Percentiles rank a stretch among this genome's conserved stretches.
Conservation (phyloP, 2,329 filamentous ascomycete species). For the Fusarium sp. region DNA sequence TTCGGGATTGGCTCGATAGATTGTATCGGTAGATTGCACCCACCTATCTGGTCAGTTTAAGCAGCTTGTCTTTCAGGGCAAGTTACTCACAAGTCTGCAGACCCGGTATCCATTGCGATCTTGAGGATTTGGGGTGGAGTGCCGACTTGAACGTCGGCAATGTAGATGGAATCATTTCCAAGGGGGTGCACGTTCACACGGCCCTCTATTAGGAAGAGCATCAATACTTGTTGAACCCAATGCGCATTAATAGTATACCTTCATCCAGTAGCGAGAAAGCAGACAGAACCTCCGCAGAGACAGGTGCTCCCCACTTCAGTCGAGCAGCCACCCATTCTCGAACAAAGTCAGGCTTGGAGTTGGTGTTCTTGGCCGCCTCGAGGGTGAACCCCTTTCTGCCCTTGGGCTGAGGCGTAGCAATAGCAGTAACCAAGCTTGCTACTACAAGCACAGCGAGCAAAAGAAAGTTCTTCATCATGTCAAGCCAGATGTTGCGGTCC, state of each 20-base stretch:
- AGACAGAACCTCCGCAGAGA: constrained; percentile 36
- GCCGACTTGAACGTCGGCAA: constrained; percentile 61
- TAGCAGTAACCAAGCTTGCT: constrained; percentile 26
- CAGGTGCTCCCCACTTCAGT: constrained; percentile 53
- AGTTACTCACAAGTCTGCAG: constrained; percentile 71
- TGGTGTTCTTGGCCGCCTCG: constrained; percentile 40
- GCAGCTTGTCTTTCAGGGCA: not conserved
- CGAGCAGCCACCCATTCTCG: constrained; percentile 53
- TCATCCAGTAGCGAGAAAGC: constrained; percentile 50
- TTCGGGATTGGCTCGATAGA: constrained; percentile 52
- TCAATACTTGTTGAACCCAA: constrained; percentile 18
- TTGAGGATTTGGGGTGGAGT: constrained; percentile 62
- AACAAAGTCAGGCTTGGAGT: constrained; percentile 51
- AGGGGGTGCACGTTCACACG: constrained; percentile 54
- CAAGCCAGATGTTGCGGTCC: not conserved
- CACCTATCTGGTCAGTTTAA: constrained; percentile 56
- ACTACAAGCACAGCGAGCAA: constrained; percentile 36
- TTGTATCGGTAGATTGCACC: constrained; percentile 66
- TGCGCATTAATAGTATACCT: constrained; percentile 35
- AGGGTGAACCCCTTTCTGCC: constrained; percentile 49
- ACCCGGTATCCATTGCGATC: constrained; percentile 67
- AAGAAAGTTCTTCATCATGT: constrained; percentile 36
- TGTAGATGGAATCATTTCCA: constrained; percentile 59
- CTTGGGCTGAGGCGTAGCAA: constrained; percentile 23
- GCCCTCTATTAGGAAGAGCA: constrained; percentile 48